Conservation (phyloP, 495 filamentous ascomycete genomes). For the Evernia prunastri region DNA sequence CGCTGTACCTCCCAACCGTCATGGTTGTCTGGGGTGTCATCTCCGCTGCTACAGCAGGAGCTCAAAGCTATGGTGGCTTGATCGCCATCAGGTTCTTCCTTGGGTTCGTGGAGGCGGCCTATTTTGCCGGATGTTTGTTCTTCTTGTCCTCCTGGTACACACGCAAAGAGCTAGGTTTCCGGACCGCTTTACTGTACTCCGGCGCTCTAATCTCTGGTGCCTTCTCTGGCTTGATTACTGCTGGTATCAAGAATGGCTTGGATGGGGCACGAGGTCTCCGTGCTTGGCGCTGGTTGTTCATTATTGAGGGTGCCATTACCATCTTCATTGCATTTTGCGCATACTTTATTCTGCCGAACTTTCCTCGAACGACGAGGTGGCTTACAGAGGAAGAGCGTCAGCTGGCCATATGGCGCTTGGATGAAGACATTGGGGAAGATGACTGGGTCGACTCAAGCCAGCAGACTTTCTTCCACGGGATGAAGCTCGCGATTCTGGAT, state of each 20-base stretch:
- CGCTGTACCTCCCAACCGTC: slow-evolving; percentile 55
- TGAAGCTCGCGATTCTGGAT: slow-evolving; percentile 65
- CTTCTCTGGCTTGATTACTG: slow-evolving; percentile 59
- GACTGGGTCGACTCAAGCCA: slow-evolving; percentile 61
- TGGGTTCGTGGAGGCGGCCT: slow-evolving; percentile 55
- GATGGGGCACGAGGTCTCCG: slow-evolving; percentile 39
- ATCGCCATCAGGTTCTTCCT: slow-evolving; percentile 64
- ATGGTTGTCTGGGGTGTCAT: slow-evolving; percentile 73
- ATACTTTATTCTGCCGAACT: slow-evolving; percentile 66
- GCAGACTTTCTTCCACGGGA: slow-evolving; percentile 60
- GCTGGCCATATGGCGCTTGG: slow-evolving; percentile 62
- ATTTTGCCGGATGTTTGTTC: slow-evolving; percentile 45
- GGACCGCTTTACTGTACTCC: slow-evolving; percentile 43
- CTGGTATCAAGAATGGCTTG: slow-evolving; percentile 42
- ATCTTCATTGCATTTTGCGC: slow-evolving; percentile 47
- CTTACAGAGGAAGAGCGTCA: slow-evolving; percentile 61
- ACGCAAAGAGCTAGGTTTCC: slow-evolving; percentile 44
- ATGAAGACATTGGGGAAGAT: slow-evolving; percentile 73
- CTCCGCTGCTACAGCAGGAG: slow-evolving; percentile 54
- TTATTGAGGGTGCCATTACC: slow-evolving; percentile 64
- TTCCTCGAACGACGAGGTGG: slow-evolving; percentile 71
- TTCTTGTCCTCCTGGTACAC: slow-evolving; percentile 48
- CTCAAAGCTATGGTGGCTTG: slow-evolving; percentile 53
- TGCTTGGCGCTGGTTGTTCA: slow-evolving; percentile 68
- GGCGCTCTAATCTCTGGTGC: slow-evolving; percentile 51